Percentiles rank a stretch among this genome's conserved stretches.
These are phyloP conservation scores for Ilex aquifolium DNA, from an alignment of 257 asterid species.

Conservation along the genomic window DNA sequence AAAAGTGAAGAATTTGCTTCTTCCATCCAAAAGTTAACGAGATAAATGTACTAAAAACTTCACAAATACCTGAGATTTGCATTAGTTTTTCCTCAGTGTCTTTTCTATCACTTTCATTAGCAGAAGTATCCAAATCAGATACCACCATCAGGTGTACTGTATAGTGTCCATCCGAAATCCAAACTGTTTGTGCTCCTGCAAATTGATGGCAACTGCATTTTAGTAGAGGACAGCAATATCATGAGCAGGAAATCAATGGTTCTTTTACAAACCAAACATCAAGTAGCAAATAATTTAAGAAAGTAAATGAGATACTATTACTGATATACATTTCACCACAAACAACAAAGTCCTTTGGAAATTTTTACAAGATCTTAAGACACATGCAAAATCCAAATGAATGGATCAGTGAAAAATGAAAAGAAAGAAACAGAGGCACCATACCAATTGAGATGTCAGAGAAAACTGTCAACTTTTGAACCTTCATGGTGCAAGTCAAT, in stretches of 20 bases:
- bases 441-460: conserved; percentile 49
- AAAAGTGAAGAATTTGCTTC: neutral
- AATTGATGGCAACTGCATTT: conserved; percentile 14
- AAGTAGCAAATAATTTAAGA: neutral
- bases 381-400: conserved; percentile 3
- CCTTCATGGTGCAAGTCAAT: conserved; percentile 50
- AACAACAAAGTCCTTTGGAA: neutral
- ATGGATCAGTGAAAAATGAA: neutral
- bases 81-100: conserved; percentile 29
- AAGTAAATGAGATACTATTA: too few species aligned
- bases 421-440: conserved; percentile 10
- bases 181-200: conserved; percentile 59
- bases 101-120: conserved; percentile 31
- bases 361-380: neutral
- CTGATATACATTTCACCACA: neutral
- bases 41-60: neutral
- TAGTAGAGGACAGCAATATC: neutral
- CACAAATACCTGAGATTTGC: conserved; percentile 46
- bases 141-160: conserved; percentile 51
- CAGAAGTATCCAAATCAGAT: conserved; percentile 42
- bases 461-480: conserved; percentile 50
- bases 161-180: conserved; percentile 81
- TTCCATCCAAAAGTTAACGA: neutral
- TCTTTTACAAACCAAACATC: neutral
- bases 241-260: neutral